Evolutionary conservation across 1,284 basidiomycete genomes (phyloP), one percentile per base, ranked within the genome.

Genomic region (Puccinia polysora): DNA sequence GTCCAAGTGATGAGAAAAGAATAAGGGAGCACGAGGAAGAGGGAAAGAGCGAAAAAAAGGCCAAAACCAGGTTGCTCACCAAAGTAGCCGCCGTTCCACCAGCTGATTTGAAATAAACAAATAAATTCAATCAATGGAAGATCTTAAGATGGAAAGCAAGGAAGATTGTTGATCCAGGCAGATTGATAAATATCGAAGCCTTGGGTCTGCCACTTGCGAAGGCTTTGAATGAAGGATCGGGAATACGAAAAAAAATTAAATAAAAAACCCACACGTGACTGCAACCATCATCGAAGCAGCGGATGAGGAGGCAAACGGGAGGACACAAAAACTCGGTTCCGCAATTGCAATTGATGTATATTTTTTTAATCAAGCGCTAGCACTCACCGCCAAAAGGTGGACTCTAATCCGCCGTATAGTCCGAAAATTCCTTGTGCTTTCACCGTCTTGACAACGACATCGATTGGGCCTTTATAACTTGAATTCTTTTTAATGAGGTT

Each of bases 341-440:
- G n/a, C n/a, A n/a, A n/a, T n/a, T n/a, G n/a, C n/a, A n/a, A n/a
- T n/a, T n/a, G n/a, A 25, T 23, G 8, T 23, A 62, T 45, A 7
- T 45, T 15, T 14, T 15, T 30, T 3, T 58, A 12, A 47, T 36
- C 34, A 45, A 23, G 28, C 59, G 4, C n/a, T n/a, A n/a, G n/a
- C n/a, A 77, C 81, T 32, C 73, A 89, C 89, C 90, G 86, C 93
- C 93, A 96, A 82, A 96, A 94, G 0, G 93, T 96, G 10, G 90
- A 86, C 80, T 96, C 93, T 89, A 96, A 93, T 38, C 93, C 93
- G 45, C 86, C 86, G 79, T 95, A 97, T 64, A 95, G 83, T 50
- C 91, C 94, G 0, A 95, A 82, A 5, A 89, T 64, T 43, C 94
- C 94, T 45, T 91, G 86, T 74, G 86, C 87, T 76, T 81, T 84